These are phyloP conservation scores for Phytophthora hybrid DNA, from an alignment of 352 stramenopile genomes.

Conservation along the genomic window DNA sequence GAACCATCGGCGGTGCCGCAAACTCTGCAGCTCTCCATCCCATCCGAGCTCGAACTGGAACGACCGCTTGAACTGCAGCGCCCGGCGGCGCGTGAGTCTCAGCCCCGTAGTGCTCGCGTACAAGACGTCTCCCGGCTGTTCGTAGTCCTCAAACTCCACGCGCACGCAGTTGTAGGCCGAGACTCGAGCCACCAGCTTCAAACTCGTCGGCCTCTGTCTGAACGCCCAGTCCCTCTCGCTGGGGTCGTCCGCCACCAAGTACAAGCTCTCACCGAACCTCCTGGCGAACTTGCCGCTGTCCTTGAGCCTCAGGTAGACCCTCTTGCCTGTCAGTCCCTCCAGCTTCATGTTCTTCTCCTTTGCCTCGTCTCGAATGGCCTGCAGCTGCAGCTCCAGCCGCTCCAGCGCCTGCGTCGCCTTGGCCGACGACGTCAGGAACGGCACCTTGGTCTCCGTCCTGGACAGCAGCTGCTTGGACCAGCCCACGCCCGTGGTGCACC, in stretches of 20 bases:
- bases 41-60: slow-evolving; percentile 79
- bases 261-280: slow-evolving; percentile 58
- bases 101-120: slow-evolving; percentile 65
- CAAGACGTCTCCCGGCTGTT: slow-evolving; percentile 48
- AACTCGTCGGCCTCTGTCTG: slow-evolving; percentile 62
- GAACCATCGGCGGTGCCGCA: slow-evolving; percentile 73
- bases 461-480: slow-evolving; percentile 83
- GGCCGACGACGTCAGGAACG: slow-evolving; percentile 47
- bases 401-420: slow-evolving; percentile 44
- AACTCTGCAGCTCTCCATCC: slow-evolving; percentile 76
- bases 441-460: slow-evolving; percentile 53
- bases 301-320: slow-evolving; percentile 64
- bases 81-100: slow-evolving; percentile 48
- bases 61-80: slow-evolving; percentile 67
- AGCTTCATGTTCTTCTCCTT: slow-evolving; percentile 47
- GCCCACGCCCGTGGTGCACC: slow-evolving; percentile 78
- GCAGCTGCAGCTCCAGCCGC: slow-evolving; percentile 47
- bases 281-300: slow-evolving; percentile 59
- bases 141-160: slow-evolving; percentile 55
- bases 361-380: slow-evolving; percentile 40
- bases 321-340: slow-evolving; percentile 45
- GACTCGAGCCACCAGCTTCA: slow-evolving; percentile 50
- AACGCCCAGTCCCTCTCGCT: slow-evolving; percentile 71
- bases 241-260: slow-evolving; percentile 66
- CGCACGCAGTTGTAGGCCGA: slow-evolving; percentile 67